These are phyloP conservation scores for Madurella mycetomatis DNA, from an alignment of 2,329 filamentous ascomycete species.

Conservation along the genomic window DNA sequence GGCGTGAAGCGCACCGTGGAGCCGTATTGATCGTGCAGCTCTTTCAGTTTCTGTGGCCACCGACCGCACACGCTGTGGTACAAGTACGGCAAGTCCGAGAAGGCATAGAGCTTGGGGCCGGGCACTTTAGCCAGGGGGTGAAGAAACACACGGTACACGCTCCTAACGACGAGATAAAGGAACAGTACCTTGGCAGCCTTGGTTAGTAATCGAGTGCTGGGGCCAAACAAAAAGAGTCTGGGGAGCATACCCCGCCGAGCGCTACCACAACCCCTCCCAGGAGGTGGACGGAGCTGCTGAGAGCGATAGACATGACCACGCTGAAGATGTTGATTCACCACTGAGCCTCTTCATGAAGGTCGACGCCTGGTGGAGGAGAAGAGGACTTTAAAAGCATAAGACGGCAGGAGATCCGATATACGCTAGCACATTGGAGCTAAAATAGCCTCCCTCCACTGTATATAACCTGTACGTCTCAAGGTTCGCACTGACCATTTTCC, in stretches of 20 bases:
- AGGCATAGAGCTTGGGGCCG: constrained; percentile 24
- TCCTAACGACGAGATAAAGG: background rate
- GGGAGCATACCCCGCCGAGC: constrained; percentile 1
- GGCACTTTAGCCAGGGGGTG: constrained; percentile 25
- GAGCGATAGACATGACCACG: background rate
- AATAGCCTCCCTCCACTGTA: no score
- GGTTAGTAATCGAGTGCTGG: background rate
- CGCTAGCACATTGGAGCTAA: no score
- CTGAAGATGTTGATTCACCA: no score
- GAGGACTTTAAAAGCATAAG: no score
- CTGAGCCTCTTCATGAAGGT: no score
- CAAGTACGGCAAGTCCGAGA: constrained; percentile 20
- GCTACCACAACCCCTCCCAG: background rate
- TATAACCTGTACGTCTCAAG: no score
- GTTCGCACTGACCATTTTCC: no score
- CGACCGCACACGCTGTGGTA: constrained; percentile 84
- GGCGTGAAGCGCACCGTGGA: constrained; percentile 38
- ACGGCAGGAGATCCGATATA: no score
- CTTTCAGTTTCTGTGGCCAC: constrained; percentile 50
- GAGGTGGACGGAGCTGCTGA: background rate
- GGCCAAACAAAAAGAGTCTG: background rate
- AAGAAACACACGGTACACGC: constrained; percentile 13
- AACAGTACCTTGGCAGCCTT: background rate
- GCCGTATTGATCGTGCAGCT: constrained; percentile 36
- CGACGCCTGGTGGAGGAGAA: no score